Percentiles rank a stretch among this genome's conserved stretches.
phyloP scores from a whole-genome alignment of 139 green algal genomes.

The Chlorella sorokiniana region DNA sequence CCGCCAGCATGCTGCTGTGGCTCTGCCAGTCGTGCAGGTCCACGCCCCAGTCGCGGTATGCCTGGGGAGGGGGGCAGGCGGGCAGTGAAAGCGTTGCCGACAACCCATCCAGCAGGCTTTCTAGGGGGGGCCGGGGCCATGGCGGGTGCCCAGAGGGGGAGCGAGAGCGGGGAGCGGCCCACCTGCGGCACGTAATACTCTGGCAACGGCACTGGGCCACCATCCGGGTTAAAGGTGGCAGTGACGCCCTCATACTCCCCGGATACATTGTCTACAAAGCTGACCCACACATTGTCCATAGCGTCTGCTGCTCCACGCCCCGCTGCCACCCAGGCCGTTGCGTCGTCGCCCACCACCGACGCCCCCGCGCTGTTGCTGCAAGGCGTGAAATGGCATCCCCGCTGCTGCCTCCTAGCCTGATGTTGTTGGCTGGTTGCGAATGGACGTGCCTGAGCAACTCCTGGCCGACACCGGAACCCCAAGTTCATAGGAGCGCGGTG shows the following conservation, averaged over 20 bases:
- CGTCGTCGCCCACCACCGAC: too few species aligned
- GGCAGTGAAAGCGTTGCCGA: too few species aligned
- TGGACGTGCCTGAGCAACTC: too few species aligned
- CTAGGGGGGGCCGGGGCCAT: too few species aligned
- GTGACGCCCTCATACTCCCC: conserved; percentile 72
- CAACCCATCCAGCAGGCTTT: too few species aligned
- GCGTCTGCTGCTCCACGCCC: background rate
- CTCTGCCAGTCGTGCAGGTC: conserved; percentile 77
- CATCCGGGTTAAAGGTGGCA: conserved; percentile 53
- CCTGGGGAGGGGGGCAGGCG: conserved; percentile 42
- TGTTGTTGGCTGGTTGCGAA: too few species aligned
- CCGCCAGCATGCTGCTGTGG: conserved; percentile 61
- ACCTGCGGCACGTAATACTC: conserved; percentile 52
- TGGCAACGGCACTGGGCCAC: conserved; percentile 51
- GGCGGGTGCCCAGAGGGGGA: background rate
- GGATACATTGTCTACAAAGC: conserved; percentile 31
- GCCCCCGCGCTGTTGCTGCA: too few species aligned
- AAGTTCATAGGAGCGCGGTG: too few species aligned
- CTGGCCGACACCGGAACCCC: too few species aligned
- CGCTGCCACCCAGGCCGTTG: background rate
- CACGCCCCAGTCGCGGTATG: conserved; percentile 76
- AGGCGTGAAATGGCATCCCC: too few species aligned
- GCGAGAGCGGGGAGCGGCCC: too few species aligned
- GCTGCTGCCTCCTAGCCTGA: too few species aligned
- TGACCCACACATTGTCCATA: conserved; percentile 20